phyloP scores from a whole-genome alignment of 2,329 filamentous ascomycete genomes.

The Fusarium goolgardi region DNA sequence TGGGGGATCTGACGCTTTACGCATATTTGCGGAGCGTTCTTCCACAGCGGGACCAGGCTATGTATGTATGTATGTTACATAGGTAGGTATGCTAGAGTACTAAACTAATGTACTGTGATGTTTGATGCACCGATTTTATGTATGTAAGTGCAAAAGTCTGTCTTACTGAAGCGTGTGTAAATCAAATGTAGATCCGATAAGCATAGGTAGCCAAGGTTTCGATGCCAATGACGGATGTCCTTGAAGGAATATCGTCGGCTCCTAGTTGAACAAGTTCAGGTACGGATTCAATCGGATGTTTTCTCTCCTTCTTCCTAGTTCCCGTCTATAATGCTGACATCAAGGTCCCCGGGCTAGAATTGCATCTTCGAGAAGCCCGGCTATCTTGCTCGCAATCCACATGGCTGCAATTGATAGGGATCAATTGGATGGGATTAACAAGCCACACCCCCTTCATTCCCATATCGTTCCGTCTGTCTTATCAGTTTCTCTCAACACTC shows the following conservation, averaged over 20 bases:
- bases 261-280: neutral
- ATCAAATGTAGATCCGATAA: slow-evolving; percentile 28
- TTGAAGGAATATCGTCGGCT: neutral
- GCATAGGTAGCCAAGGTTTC: neutral
- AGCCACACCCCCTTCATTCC: slow-evolving; percentile 30
- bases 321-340: slow-evolving; percentile 20
- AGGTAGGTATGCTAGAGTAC: neutral
- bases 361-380: slow-evolving; percentile 20
- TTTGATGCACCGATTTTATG: neutral
- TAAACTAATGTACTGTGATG: neutral
- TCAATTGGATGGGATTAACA: slow-evolving; percentile 26
- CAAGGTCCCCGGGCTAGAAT: slow-evolving; percentile 12
- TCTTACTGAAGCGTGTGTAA: slow-evolving; percentile 5
- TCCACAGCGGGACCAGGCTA: slow-evolving; percentile 33
- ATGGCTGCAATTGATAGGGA: slow-evolving; percentile 23
- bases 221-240: neutral
- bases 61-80: slow-evolving; percentile 3
- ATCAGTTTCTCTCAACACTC: slow-evolving; percentile 32
- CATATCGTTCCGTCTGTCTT: slow-evolving; percentile 14
- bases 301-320: neutral
- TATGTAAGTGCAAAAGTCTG: slow-evolving; percentile 12
- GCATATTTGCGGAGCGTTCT: slow-evolving; percentile 41
- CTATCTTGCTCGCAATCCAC: slow-evolving; percentile 18
- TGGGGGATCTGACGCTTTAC: slow-evolving; percentile 46
- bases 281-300: slow-evolving; percentile 1